A percentile compares a stretch with the other conserved stretches of the same genome.
Conservation (phyloP, 139 green algal genomes). For the Picochlorum sp. region DNA sequence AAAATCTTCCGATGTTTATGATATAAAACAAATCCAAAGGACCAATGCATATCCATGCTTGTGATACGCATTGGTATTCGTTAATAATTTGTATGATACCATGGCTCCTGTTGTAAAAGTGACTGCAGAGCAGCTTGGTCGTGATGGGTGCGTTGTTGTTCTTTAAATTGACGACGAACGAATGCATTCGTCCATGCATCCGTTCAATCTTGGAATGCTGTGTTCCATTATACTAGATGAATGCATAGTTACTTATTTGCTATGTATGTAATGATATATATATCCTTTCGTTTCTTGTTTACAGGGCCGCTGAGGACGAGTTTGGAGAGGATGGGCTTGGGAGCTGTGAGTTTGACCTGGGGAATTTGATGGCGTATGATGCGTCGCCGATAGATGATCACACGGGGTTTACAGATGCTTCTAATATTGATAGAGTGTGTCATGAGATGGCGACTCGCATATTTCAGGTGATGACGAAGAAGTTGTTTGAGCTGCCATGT, state of each 20-base stretch:
- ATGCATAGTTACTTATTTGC: too few relatives aligned
- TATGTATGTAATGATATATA: not conserved
- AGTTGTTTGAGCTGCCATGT: slow-evolving; percentile 67
- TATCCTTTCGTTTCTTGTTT: too few relatives aligned
- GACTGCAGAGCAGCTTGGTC: slow-evolving; percentile 50
- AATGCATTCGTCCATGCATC: not conserved
- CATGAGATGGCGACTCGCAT: slow-evolving; percentile 48
- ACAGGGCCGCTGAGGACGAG: not conserved
- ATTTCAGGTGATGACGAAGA: slow-evolving; percentile 55
- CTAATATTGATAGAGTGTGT: slow-evolving; percentile 26
- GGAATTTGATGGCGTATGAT: slow-evolving; percentile 73
- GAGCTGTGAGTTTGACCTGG: slow-evolving; percentile 73
- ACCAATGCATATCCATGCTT: too few relatives aligned
- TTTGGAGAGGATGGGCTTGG: slow-evolving; percentile 51
- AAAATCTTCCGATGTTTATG: too few relatives aligned
- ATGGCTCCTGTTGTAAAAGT: too few relatives aligned
- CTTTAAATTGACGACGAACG: not conserved
- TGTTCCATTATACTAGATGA: not conserved
- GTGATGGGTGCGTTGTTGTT: slow-evolving; percentile 44
- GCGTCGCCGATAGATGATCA: slow-evolving; percentile 42
- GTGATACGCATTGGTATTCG: too few relatives aligned
- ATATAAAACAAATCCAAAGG: too few relatives aligned
- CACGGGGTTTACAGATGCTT: not conserved
- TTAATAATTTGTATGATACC: too few relatives aligned
- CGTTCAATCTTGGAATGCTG: not conserved